These are phyloP conservation scores for Aspergillus sp. DNA, from an alignment of 2,329 filamentous ascomycete genomes.

Conservation along the genomic window DNA sequence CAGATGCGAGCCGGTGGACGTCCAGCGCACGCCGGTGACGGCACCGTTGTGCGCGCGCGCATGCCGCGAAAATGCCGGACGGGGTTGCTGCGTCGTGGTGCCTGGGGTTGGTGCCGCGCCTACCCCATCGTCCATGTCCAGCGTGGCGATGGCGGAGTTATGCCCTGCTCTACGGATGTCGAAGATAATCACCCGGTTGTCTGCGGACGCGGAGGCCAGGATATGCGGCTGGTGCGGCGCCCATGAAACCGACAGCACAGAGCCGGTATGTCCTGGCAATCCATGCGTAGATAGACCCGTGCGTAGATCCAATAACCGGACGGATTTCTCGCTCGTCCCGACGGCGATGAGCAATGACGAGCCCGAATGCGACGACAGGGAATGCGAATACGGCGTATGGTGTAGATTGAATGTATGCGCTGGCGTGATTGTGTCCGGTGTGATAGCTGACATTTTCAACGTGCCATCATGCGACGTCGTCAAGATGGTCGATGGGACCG, in stretches of 20 bases:
- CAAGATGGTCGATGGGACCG: slow-evolving; percentile 38
- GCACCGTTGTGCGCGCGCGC: slow-evolving; percentile 65
- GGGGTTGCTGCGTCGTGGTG: slow-evolving; percentile 17
- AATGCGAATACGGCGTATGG: slow-evolving; percentile 52
- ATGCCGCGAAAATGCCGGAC: slow-evolving; percentile 37
- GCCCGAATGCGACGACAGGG: slow-evolving; percentile 59
- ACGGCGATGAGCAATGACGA: slow-evolving; percentile 73
- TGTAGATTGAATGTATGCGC: slow-evolving; percentile 40
- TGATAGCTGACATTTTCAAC: slow-evolving; percentile 37
- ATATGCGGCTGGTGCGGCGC: slow-evolving; percentile 71
- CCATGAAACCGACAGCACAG: slow-evolving; percentile 66
- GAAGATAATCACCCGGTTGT: slow-evolving; percentile 78
- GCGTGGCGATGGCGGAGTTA: slow-evolving; percentile 62
- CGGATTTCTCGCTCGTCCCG: slow-evolving; percentile 74
- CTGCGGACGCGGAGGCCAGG: slow-evolving; percentile 73
- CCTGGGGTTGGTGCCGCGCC: slow-evolving; percentile 47
- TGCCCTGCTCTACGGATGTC: slow-evolving; percentile 65
- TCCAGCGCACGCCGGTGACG: slow-evolving; percentile 81
- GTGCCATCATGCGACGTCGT: slow-evolving; percentile 40
- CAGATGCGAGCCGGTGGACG: slow-evolving; percentile 66
- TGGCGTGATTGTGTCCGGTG: slow-evolving; percentile 32
- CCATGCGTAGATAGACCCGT: slow-evolving; percentile 69
- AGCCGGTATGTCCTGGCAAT: slow-evolving; percentile 58
- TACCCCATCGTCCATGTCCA: slow-evolving; percentile 76
- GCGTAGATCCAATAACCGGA: slow-evolving; percentile 77